Base-by-base conservation (phyloP, 2,329 filamentous ascomycete genomes). In the Pseudopyrenochaeta lycopersici region DNA sequence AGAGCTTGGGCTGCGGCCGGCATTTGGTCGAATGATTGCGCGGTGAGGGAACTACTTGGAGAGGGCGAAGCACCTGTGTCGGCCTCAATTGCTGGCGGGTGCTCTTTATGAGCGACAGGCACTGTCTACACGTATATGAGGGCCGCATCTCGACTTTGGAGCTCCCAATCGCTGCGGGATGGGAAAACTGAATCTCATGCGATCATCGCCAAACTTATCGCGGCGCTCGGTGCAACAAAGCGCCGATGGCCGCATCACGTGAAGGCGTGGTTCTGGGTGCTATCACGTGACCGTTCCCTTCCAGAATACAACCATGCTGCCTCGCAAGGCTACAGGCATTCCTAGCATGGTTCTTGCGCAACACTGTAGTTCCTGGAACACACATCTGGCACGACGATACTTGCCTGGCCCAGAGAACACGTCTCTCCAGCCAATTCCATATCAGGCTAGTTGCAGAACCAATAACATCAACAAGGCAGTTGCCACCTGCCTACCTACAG, bases 51-150 rank as follows among this genome's bases (percentile, higher is more conserved):
- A 65, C 51, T 53, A 59, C 66, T 49, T 65, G 71, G 17, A 70
- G 49, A 12, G 62, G 54, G 29, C 66, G 66, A 46, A 72, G 58
- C 11, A 61, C 33, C 17, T 63, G 54, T 4, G 64, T 56, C 4
- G 63, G 49, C 14, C 66, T 65, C 52, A 72, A 56, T 61, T 69
- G 71, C 7, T 67, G 58, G 4, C 73, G 54, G 10, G 67, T 54
- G 7, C 51, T 61, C 55, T 72, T 75, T 4, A 78, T 51, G 4
- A 68, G 56, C 6, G 68, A 71, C 40, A 78, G 59, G 52, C 76
- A 78, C 50, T 72, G 67, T 55, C 71, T 76, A 62, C 77, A 78
- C 5, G 76, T 78, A 49, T 77, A 77, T 5, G 71, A 66, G 18
- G 73, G 61, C 62, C 72, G 69, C 76, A 78, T 78, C 17, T 30